These are phyloP conservation scores for Diaporthe sp. DNA, from an alignment of 2,329 filamentous ascomycete genomes.

Conservation along the genomic window DNA sequence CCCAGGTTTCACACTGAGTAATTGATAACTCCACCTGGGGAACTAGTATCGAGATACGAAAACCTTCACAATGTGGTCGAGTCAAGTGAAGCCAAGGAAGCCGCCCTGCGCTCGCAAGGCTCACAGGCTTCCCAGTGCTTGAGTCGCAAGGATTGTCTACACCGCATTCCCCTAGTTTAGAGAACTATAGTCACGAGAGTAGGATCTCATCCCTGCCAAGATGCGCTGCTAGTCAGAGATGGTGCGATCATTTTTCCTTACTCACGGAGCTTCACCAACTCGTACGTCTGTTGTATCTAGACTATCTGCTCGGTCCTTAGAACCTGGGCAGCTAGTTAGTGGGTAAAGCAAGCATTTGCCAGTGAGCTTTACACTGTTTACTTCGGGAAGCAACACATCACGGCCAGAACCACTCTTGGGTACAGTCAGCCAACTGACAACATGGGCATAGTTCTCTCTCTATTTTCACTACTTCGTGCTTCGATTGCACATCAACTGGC, in stretches of 20 bases:
- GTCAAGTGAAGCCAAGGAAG: neutral
- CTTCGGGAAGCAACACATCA: neutral
- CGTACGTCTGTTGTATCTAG: neutral
- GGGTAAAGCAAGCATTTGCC: neutral
- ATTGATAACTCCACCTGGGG: neutral
- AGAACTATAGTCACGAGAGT: neutral
- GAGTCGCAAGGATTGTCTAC: neutral
- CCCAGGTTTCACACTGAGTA: neutral
- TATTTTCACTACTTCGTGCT: neutral
- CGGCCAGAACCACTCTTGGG: neutral
- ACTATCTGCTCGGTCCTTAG: neutral
- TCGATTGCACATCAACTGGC: neutral
- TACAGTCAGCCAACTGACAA: neutral
- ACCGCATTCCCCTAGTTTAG: neutral
- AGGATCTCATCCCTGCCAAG: neutral
- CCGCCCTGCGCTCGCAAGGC: neutral
- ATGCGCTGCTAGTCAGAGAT: neutral
- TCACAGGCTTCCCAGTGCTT: neutral
- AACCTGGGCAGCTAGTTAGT: too few relatives aligned
- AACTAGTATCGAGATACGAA: neutral
- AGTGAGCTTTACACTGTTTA: neutral
- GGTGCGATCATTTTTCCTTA: neutral
- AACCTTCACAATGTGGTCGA: neutral
- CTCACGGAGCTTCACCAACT: neutral
- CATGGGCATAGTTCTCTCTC: neutral